Evolutionary conservation across 345 rosid species (phyloP), one percentile per base, ranked within the genome.

Genomic region (Ricinus communis): DNA sequence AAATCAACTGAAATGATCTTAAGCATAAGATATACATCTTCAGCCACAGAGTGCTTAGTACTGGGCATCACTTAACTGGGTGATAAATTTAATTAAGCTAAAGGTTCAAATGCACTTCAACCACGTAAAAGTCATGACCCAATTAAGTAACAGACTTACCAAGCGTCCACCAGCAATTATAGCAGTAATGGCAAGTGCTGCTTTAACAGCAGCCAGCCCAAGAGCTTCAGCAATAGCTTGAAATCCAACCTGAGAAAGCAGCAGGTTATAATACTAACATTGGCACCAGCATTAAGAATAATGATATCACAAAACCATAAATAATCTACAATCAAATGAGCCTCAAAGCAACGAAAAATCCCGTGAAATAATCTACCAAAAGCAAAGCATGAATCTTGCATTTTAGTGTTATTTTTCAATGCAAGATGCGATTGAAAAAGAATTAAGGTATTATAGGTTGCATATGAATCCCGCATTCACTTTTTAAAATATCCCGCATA

Each of bases 221-320:
- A 95, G 97, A 82, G 99, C 99, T 80, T 95, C 99, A 58, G 96
- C 96, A 75, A 95, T 95, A 71, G 99, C 96, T 84, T 90, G 90
- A 83, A 95, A 87, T 72, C 99, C 99, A 79, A 95, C 80, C 97
- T 95, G 87, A 65, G 67, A 82, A 84, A 49, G 40, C 62, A 82
- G 63, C 24, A 45, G 66, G 57, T 31, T 63, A 68, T 68, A 61
- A 33, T 62, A 53, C 68, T 57, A 22, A 54, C 21, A 73, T 60
- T 31, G 66, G 61, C 47, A 57, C 70, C 31, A 57, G 40, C 27
- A 71, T 30, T n/a, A n/a, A n/a, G 31, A 69, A 67, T 21, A 66
- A 41, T 40, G 55, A 40, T 11, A 65, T 46, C 8, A 69, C 13
- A 25, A 14, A 2, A 65, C n/a, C 61, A 24, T 31, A 61, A 54